Base-by-base conservation (phyloP, 202 grass and related monocot species). In the Cymbopogon flexuosus region DNA sequence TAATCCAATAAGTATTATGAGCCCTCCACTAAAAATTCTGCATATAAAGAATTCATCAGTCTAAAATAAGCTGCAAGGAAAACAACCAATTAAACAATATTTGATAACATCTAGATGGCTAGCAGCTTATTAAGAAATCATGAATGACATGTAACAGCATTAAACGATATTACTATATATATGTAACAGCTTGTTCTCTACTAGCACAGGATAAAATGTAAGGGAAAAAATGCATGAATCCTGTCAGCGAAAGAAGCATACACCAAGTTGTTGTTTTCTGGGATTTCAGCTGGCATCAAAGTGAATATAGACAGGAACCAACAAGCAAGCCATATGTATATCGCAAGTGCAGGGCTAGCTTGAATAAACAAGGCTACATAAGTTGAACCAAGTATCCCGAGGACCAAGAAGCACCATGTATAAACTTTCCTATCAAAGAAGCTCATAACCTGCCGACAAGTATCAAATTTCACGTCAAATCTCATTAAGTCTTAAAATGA, bases 211-310 rank as follows among this genome's bases (percentile, higher is more conserved):
- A 71, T 3, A 65, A 72, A 84, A 77, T 45, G 16, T 60, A 72
- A 71, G 37, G 37, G 70, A 70, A 59, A 73, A 62, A 72, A 76
- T 58, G 42, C 16, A 84, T 65, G 15, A 75, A 73, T 64, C 27
- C 3, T 57, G n/a, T 77, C 12, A 62, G 74, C 3, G 5, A 78
- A 91, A 84, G 74, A 77, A 90, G 69, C 83, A 76, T 92, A 97
- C 94, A 97, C 91, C 64, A 97, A 91, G 80, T 85, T 90, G 73
- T 92, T 97, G 80, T 97, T 94, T 83, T 97, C 91, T 73, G 94
- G 94, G 79, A 97, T 94, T 94, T 94, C 94, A 71, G 94, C 94
- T 63, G 94, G 91, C 94, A 97, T 94, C 88, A 94, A 82, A 85
- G 94, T 97, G 87, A 97, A 97, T 71, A 86, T 57, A 66, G 94